Evolutionary conservation across 768 basidiomycete species (phyloP).

Genomic region (Lentinula raphanica): DNA sequence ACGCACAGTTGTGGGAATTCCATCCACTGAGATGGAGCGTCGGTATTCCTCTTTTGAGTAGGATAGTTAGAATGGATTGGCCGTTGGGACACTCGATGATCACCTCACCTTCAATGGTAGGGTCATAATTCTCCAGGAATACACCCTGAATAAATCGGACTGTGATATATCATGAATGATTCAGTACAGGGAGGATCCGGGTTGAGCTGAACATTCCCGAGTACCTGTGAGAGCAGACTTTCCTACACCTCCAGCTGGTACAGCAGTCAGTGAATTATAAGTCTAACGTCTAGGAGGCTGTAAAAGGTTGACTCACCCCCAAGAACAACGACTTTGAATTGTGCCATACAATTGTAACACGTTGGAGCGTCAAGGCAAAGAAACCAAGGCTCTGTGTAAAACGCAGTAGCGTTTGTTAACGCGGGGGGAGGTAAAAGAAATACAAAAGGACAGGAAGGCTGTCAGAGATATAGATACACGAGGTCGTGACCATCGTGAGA

Average conservation of each 20-base stretch:
- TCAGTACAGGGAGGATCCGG: conserved; percentile 14
- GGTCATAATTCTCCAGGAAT: conserved; percentile 75
- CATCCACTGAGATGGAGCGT: conserved; percentile 60
- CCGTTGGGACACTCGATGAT: not conserved
- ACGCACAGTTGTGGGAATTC: conserved; percentile 56
- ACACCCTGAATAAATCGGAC: conserved; percentile 70
- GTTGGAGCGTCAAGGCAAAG: conserved; percentile 8
- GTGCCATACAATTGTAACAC: conserved; percentile 42
- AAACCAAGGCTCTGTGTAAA: conserved; percentile 4
- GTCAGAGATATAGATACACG: conserved; percentile 9
- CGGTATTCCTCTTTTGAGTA: conserved; percentile 65
- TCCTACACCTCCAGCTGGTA: conserved; percentile 80
- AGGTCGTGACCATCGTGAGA: conserved; percentile 10
- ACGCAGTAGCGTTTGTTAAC: not conserved
- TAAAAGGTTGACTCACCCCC: conserved; percentile 51
- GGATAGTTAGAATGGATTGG: conserved; percentile 10
- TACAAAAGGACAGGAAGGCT: conserved; percentile 9
- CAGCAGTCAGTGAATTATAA: conserved; percentile 6
- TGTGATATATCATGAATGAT: conserved; percentile 28
- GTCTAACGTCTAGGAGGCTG: conserved; percentile 7
- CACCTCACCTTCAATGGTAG: conserved; percentile 72
- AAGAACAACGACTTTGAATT: conserved; percentile 75
- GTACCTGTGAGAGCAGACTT: conserved; percentile 76
- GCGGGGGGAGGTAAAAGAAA: conserved; percentile 1
- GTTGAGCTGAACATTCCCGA: not conserved